A percentile compares a stretch with the other conserved stretches of the same genome.
These are phyloP conservation scores for Colletotrichum musicola DNA, from an alignment of 2,329 filamentous ascomycete species.

Conservation along the genomic window DNA sequence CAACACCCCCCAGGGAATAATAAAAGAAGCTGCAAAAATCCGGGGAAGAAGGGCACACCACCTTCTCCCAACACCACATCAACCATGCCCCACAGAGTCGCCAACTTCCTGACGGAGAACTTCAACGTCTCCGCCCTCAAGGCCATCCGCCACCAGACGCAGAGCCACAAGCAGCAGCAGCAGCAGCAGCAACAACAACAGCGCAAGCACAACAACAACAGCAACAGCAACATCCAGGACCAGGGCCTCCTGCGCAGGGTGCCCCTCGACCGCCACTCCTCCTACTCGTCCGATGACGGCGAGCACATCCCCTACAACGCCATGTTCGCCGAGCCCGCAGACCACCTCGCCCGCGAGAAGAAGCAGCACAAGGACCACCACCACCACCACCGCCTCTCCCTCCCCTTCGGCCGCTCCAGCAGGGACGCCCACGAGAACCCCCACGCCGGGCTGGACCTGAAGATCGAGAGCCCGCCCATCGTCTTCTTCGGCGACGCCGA, in stretches of 20 bases:
- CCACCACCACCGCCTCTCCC: constrained; percentile 54
- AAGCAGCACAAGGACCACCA: constrained; percentile 50
- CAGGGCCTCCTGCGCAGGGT: constrained; percentile 30
- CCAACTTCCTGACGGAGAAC: constrained; percentile 69
- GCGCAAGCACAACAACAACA: constrained; percentile 1
- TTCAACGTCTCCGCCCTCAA: constrained; percentile 47
- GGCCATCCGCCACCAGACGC: constrained; percentile 44
- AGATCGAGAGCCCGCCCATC: constrained; percentile 87
- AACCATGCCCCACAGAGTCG: constrained; percentile 69
- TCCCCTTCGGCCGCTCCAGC: constrained; percentile 51
- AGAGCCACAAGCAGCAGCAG: constrained; percentile 17
- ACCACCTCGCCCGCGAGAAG: constrained; percentile 39
- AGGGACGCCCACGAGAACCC: constrained; percentile 56
- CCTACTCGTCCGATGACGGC: constrained; percentile 39
- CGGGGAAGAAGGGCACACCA: constrained; percentile 17
- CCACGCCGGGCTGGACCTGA: constrained; percentile 63
- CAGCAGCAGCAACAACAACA: constrained; percentile 4
- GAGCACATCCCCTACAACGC: constrained; percentile 38
- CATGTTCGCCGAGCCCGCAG: constrained; percentile 38
- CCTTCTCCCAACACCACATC: constrained; percentile 7
- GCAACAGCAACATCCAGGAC: constrained; percentile 18
- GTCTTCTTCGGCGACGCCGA: constrained; percentile 83
- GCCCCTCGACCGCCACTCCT: constrained; percentile 33
- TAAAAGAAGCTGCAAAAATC: constrained; percentile 17
- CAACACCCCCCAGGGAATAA: neutral